Conservation (phyloP, 169 alveolate species). For the Plasmodium vinckei region DNA sequence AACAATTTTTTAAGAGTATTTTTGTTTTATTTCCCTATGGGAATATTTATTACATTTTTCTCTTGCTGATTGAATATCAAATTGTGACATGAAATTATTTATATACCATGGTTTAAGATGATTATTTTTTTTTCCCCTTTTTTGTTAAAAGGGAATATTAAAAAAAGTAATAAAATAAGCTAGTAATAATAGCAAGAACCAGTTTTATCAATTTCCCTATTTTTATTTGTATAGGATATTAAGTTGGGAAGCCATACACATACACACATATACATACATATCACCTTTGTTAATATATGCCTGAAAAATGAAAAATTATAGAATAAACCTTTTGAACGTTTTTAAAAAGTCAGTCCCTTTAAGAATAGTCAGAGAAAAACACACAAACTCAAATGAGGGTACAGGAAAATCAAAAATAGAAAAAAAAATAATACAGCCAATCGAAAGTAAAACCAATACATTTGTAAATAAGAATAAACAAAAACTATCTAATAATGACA, state of each 20-base stretch:
- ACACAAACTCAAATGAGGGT: background rate
- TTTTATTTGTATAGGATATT: no score
- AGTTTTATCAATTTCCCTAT: no score
- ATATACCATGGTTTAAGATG: background rate
- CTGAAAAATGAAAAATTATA: background rate
- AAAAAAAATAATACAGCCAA: background rate
- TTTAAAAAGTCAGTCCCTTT: background rate
- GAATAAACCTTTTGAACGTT: background rate
- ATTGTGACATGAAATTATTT: no score
- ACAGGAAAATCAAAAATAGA: background rate
- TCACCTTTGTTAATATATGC: background rate
- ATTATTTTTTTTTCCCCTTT: background rate
- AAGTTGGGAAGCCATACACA: no score
- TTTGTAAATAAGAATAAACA: background rate
- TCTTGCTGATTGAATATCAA: no score
- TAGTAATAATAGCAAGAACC: no score
- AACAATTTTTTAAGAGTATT: no score
- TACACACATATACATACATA: background rate
- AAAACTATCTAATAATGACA: background rate
- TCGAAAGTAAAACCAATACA: background rate
- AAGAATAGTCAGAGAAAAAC: background rate
- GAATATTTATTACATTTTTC: no score
- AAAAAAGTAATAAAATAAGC: no score
- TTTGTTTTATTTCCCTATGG: no score
- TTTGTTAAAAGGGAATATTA: no score